These are phyloP conservation scores for Lodderomyces elongisporus DNA, from an alignment of 1,139 yeast genomes.

Conservation along the genomic window DNA sequence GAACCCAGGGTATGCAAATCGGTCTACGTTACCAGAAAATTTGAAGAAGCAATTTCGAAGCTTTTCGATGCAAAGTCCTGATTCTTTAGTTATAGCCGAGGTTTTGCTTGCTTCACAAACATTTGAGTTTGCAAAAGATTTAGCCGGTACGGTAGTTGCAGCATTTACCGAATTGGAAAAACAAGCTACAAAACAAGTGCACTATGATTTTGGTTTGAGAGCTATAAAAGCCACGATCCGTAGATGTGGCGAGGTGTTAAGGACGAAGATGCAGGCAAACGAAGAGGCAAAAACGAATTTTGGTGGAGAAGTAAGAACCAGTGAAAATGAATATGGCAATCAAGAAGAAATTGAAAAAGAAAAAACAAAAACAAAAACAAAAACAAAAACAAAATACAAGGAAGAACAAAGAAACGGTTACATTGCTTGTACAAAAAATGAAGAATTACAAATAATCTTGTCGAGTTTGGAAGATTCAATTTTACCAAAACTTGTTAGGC, in stretches of 20 bases:
- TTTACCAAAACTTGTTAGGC: slow-evolving; percentile 56
- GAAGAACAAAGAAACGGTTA: background rate
- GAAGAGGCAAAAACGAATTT: too few relatives aligned
- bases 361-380: background rate
- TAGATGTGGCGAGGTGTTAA: slow-evolving; percentile 46
- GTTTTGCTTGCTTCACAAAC: slow-evolving; percentile 74
- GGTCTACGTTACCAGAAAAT: slow-evolving; percentile 82
- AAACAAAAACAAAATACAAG: too few relatives aligned
- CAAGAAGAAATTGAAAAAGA: background rate
- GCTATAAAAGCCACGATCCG: slow-evolving; percentile 65
- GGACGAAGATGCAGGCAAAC: too few relatives aligned
- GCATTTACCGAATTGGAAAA: slow-evolving; percentile 45
- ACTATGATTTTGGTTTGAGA: slow-evolving; percentile 88
- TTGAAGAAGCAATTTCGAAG: slow-evolving; percentile 73
- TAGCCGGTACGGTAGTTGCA: slow-evolving; percentile 52
- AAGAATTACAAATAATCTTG: slow-evolving; percentile 31
- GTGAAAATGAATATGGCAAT: too few relatives aligned
- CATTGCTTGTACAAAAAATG: too few relatives aligned
- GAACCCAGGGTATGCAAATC: slow-evolving; percentile 87
- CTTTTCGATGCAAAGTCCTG: slow-evolving; percentile 73
- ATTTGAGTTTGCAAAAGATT: slow-evolving; percentile 42
- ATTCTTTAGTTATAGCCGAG: slow-evolving; percentile 62
- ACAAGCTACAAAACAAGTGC: slow-evolving; percentile 51
- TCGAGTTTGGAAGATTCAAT: slow-evolving; percentile 57
- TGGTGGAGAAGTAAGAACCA: too few relatives aligned